A percentile compares a stretch with the other conserved stretches of the same genome.
These are phyloP conservation scores for Cadophora sp. DNA, from an alignment of 2,329 filamentous ascomycete species.

Conservation along the genomic window DNA sequence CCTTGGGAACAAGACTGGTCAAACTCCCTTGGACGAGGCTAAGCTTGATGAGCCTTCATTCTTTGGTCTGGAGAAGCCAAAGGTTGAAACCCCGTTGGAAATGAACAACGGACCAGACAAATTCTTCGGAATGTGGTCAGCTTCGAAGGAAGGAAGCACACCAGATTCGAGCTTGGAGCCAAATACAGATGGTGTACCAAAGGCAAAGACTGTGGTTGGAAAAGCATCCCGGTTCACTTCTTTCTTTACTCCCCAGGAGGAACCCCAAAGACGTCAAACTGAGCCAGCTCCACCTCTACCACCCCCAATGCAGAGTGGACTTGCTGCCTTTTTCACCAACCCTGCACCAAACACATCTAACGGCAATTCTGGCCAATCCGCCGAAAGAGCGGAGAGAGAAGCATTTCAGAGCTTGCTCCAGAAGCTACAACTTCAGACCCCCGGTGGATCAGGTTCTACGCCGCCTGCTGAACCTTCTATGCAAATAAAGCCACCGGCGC, in stretches of 20 bases:
- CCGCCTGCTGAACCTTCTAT: constrained; percentile 49
- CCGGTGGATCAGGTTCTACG: constrained; percentile 49
- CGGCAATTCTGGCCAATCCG: constrained; percentile 13
- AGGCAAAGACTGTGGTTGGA: constrained; percentile 57
- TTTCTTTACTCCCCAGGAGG: constrained; percentile 70
- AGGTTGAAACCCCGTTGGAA: constrained; percentile 61
- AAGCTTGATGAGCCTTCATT: constrained; percentile 47
- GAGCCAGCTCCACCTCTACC: constrained; percentile 56
- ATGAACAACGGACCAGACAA: constrained; percentile 75
- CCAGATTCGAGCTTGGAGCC: constrained; percentile 47
- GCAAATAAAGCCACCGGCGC: constrained; percentile 43
- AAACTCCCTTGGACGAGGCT: constrained; percentile 47
- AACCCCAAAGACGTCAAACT: constrained; percentile 55
- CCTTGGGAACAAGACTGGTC: constrained; percentile 36
- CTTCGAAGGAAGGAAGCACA: constrained; percentile 55
- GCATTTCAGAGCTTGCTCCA: constrained; percentile 84
- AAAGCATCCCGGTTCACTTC: constrained; percentile 88
- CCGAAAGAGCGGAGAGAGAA: constrained; percentile 70
- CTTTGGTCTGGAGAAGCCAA: constrained; percentile 54
- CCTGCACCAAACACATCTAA: constrained; percentile 35
- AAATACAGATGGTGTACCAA: constrained; percentile 55
- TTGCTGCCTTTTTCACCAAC: constrained; percentile 31
- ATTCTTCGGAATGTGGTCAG: constrained; percentile 69
- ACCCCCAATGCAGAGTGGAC: constrained; percentile 39
- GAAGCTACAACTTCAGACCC: constrained; percentile 71